Evolutionary conservation across 1,284 basidiomycete species (phyloP).

Genomic region (Microbotryomycetes sp.): DNA sequence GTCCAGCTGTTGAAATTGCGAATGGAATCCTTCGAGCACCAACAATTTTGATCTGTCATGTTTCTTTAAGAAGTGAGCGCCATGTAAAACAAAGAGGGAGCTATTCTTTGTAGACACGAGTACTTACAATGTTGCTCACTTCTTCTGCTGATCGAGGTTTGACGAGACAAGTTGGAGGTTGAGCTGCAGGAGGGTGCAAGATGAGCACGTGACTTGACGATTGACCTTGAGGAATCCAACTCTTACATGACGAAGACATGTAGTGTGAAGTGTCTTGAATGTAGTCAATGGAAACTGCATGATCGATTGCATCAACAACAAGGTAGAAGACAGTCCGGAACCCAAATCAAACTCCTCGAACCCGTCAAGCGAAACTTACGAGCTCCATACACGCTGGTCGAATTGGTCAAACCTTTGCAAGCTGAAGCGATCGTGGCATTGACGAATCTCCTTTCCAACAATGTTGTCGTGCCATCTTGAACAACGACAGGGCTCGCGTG

Average conservation of each 20-base stretch:
- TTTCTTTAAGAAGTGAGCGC: background rate
- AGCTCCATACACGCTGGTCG: background rate
- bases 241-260: background rate
- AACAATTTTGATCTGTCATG: conserved; percentile 16
- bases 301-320: no score
- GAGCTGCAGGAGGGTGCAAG: background rate
- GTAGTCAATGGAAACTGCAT: background rate
- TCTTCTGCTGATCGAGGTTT: conserved; percentile 13
- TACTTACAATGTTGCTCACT: conserved; percentile 15
- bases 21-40: conserved; percentile 1
- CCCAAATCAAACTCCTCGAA: background rate
- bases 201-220: no score
- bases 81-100: background rate
- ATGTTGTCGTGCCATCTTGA: no score
- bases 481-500: no score
- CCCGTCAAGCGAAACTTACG: background rate
- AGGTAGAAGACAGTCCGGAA: no score
- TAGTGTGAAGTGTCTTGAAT: background rate
- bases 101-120: background rate
- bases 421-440: background rate
- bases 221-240: no score
- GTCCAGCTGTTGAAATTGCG: conserved; percentile 53
- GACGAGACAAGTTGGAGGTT: conserved; percentile 10
- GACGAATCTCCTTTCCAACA: background rate
- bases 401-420: background rate